These are phyloP conservation scores for Solanum tarijense DNA, from an alignment of 257 asterid species.

Conservation along the genomic window DNA sequence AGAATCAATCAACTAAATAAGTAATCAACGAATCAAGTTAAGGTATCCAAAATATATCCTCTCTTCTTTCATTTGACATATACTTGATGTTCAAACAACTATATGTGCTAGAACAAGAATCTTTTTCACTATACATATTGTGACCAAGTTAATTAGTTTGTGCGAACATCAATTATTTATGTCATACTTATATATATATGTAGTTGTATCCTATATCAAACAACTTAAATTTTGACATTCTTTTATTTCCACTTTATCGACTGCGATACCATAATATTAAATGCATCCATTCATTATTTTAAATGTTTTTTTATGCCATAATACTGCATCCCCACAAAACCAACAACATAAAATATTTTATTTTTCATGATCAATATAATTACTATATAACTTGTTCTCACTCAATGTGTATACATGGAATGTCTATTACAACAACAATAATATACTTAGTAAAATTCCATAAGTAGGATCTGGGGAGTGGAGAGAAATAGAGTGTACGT, in stretches of 20 bases:
- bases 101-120: not conserved
- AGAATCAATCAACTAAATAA: not conserved
- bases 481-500: not conserved
- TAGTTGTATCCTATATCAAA: not conserved
- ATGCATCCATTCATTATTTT: not conserved
- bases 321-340: not conserved
- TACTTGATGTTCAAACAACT: not conserved
- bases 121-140: not conserved
- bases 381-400: not conserved
- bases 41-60: not conserved
- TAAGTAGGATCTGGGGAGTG: not conserved
- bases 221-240: not conserved
- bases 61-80: not conserved
- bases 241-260: not conserved
- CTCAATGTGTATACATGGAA: not conserved
- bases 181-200: not conserved
- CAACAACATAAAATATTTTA: not conserved
- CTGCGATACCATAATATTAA: not conserved
- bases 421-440: not conserved
- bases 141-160: not conserved
- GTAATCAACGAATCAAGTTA: not conserved
- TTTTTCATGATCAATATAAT: not conserved
- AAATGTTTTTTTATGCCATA: not conserved
- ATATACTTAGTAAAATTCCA: not conserved
- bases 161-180: not conserved